Evolutionary conservation across 495 filamentous ascomycete species (phyloP).

Genomic region (Penicilliopsis zonata): DNA sequence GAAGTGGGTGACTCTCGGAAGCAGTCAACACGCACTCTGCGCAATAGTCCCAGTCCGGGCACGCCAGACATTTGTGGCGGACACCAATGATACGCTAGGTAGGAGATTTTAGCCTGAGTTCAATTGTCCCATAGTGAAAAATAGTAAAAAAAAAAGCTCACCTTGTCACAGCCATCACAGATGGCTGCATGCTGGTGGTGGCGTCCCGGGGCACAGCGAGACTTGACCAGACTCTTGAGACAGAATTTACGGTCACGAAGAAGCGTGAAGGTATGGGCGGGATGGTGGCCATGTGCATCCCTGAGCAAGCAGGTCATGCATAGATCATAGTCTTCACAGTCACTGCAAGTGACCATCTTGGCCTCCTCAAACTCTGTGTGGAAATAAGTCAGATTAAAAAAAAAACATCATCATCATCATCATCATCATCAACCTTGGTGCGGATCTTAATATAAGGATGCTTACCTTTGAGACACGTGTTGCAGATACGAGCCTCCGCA

Average conservation of each 20-base stretch:
- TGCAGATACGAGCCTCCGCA: constrained; percentile 68
- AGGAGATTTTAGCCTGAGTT: constrained; percentile 12
- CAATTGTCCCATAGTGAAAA: background rate
- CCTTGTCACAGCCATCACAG: constrained; percentile 90
- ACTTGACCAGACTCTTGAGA: constrained; percentile 31
- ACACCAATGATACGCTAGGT: constrained; percentile 64
- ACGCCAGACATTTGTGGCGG: constrained; percentile 93
- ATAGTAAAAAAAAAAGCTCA: too few relatives aligned
- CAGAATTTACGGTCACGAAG: constrained; percentile 24
- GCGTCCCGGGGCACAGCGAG: constrained; percentile 69
- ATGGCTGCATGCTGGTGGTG: constrained; percentile 73
- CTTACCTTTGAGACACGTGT: constrained; percentile 74
- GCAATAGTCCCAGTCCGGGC: constrained; percentile 98
- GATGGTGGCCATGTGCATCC: constrained; percentile 84
- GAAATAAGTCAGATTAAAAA: constrained; percentile 8
- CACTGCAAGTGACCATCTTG: constrained; percentile 72
- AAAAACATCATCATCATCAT: background rate
- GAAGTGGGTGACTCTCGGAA: constrained; percentile 56
- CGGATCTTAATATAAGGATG: constrained; percentile 2
- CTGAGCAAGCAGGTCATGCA: constrained; percentile 69
- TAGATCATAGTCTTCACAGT: constrained; percentile 85
- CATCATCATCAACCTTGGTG: background rate
- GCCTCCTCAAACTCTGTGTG: constrained; percentile 56
- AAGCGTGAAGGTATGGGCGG: constrained; percentile 62
- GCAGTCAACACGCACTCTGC: constrained; percentile 59